phyloP scores from a whole-genome alignment of 129 eudicot genomes.

The Ambrosia artemisiifolia region DNA sequence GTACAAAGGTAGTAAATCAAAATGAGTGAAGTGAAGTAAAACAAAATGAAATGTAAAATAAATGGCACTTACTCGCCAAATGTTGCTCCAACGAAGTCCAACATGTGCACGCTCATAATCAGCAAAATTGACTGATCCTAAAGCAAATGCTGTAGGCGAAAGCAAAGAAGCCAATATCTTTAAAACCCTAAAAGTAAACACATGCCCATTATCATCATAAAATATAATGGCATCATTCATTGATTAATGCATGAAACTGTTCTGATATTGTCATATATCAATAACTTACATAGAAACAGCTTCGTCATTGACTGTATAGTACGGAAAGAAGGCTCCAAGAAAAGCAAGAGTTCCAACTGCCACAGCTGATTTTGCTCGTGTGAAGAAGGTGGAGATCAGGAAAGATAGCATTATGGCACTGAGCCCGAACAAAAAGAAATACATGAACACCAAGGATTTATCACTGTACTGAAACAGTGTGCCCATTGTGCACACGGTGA shows the following conservation, averaged over 20 bases:
- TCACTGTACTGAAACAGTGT: slow-evolving; percentile 95
- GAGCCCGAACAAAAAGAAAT: slow-evolving; percentile 93
- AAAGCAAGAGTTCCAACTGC: slow-evolving; percentile 98
- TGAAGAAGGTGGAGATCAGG: slow-evolving; percentile 86
- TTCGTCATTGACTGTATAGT: slow-evolving; percentile 86
- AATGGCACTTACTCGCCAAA: slow-evolving; percentile 66
- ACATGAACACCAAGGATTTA: slow-evolving; percentile 83
- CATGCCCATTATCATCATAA: slow-evolving; percentile 11
- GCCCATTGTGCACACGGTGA: slow-evolving; percentile 84
- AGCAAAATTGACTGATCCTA: slow-evolving; percentile 97
- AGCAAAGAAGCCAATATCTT: slow-evolving; percentile 88
- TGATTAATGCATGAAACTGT: not conserved
- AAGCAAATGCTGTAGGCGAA: slow-evolving; percentile 98
- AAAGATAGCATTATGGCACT: slow-evolving; percentile 90
- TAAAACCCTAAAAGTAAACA: slow-evolving; percentile 54
- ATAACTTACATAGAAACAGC: slow-evolving; percentile 70
- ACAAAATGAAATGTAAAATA: not conserved
- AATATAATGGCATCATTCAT: not conserved
- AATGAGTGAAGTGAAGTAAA: slow-evolving; percentile 1
- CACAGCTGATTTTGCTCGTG: slow-evolving; percentile 98
- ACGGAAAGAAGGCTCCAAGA: slow-evolving; percentile 96
- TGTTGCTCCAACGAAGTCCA: slow-evolving; percentile 99
- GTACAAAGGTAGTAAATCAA: slow-evolving; percentile 7
- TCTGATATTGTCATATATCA: slow-evolving; percentile 3
- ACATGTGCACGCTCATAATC: slow-evolving; percentile 99